Conservation (phyloP, 2,329 filamentous ascomycete genomes). For the Hortaea werneckii region DNA sequence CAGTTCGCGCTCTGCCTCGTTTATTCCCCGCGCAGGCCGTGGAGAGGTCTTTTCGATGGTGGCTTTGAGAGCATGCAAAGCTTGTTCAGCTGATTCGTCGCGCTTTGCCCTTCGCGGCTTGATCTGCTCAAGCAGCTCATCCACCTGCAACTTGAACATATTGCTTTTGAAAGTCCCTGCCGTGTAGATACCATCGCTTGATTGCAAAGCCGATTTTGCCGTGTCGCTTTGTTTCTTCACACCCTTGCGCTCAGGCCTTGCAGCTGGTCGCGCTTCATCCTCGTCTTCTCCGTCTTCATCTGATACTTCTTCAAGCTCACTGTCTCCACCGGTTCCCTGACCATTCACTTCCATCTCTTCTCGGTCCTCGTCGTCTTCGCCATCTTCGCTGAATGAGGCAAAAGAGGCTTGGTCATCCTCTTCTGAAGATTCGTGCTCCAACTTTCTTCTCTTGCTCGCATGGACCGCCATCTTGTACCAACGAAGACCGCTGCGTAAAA, state of each 20-base stretch:
- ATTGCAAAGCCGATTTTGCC: slow-evolving; percentile 6
- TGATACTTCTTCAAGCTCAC: slow-evolving; percentile 5
- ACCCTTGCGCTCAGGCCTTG: background rate
- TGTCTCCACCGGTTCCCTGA: slow-evolving; percentile 6
- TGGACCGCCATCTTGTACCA: slow-evolving; percentile 20
- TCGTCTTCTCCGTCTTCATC: slow-evolving; percentile 8
- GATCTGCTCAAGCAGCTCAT: slow-evolving; percentile 50
- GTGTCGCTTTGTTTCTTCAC: background rate
- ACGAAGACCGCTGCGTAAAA: too few species aligned
- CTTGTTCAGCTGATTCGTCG: slow-evolving; percentile 42
- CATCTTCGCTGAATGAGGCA: slow-evolving; percentile 21
- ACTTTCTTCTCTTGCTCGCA: slow-evolving; percentile 25
- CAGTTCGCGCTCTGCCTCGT: slow-evolving; percentile 57
- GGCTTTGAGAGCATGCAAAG: slow-evolving; percentile 45
- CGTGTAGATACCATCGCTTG: slow-evolving; percentile 31
- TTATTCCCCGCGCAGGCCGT: slow-evolving; percentile 42
- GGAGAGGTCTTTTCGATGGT: slow-evolving; percentile 48
- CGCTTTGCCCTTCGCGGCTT: slow-evolving; percentile 49
- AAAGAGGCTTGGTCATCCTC: slow-evolving; percentile 22
- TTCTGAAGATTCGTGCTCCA: slow-evolving; percentile 24
- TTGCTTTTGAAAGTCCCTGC: slow-evolving; percentile 54
- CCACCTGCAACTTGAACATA: slow-evolving; percentile 57
- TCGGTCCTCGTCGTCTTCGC: background rate
- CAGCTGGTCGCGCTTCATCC: background rate
- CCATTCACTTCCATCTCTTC: slow-evolving; percentile 1